A percentile compares a stretch with the other conserved stretches of the same genome.
phyloP scores from a whole-genome alignment of 2,329 filamentous ascomycete genomes.

The Fusarium keratoplasticum region DNA sequence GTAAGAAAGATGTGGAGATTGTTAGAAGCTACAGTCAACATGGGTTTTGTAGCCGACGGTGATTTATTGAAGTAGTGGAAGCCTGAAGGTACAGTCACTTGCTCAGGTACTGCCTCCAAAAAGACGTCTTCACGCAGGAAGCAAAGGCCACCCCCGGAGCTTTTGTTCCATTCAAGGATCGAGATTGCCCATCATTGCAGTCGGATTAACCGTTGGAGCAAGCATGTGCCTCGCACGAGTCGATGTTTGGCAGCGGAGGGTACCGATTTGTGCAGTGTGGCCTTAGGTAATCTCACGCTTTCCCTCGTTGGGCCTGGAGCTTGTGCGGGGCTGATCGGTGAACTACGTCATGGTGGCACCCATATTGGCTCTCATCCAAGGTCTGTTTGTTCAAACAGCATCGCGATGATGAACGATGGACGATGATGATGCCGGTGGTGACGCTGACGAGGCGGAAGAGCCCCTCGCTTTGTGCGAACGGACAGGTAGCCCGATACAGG shows the following conservation, averaged over 20 bases:
- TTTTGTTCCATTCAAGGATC: conserved; percentile 36
- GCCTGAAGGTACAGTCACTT: neutral
- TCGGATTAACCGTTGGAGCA: conserved; percentile 12
- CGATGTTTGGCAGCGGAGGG: conserved; percentile 19
- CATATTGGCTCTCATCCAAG: conserved; percentile 30
- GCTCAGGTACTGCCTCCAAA: neutral
- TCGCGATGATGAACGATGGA: conserved; percentile 40
- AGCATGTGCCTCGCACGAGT: conserved; percentile 22
- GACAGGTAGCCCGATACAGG: conserved; percentile 16
- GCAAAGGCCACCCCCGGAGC: conserved; percentile 22
- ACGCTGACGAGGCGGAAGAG: conserved; percentile 21
- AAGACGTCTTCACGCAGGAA: neutral
- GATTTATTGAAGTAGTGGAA: neutral
- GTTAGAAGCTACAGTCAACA: neutral
- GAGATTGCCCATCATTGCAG: conserved; percentile 17
- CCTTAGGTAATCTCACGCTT: conserved; percentile 26
- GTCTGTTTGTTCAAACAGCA: conserved; percentile 27
- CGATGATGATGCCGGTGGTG: conserved; percentile 38
- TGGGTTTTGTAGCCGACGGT: neutral
- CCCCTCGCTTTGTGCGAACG: conserved; percentile 4
- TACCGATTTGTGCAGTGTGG: neutral
- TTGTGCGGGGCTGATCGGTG: conserved; percentile 32
- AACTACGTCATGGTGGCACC: conserved; percentile 43
- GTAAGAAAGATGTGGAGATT: neutral
- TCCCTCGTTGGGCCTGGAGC: conserved; percentile 37